Evolutionary conservation across 805 yeast genomes (phyloP).

Genomic region (Ogataea glucozyma): DNA sequence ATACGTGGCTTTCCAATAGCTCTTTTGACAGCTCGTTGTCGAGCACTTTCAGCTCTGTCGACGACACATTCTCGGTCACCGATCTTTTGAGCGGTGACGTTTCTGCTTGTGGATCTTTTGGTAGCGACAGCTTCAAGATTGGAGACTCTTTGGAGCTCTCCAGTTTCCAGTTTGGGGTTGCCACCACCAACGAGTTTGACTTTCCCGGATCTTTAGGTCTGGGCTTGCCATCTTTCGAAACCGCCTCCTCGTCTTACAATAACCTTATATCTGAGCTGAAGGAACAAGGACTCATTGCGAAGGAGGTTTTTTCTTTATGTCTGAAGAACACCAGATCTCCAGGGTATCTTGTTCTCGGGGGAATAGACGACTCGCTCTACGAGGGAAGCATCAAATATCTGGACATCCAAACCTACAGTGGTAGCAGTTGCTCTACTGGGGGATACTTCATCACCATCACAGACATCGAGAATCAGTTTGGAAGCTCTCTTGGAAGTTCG

Average conservation of each 20-base stretch:
- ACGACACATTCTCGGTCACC: slow-evolving; percentile 15
- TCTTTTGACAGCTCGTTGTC: slow-evolving; percentile 15
- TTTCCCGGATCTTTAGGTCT: slow-evolving; percentile 25
- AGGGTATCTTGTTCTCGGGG: slow-evolving; percentile 37
- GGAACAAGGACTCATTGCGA: slow-evolving; percentile 31
- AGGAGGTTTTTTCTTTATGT: slow-evolving; percentile 32
- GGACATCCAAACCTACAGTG: slow-evolving; percentile 12
- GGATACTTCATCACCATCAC: slow-evolving; percentile 23
- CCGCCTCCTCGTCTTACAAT: slow-evolving; percentile 14
- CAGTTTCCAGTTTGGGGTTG: slow-evolving; percentile 24
- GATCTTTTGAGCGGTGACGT: slow-evolving; percentile 16
- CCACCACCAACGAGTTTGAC: slow-evolving; percentile 18
- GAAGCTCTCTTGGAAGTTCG: slow-evolving; percentile 10
- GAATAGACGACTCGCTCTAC: slow-evolving; percentile 33
- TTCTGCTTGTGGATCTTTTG: slow-evolving; percentile 23
- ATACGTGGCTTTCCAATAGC: slow-evolving; percentile 31
- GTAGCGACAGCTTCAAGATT: slow-evolving; percentile 20
- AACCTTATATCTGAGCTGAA: slow-evolving; percentile 28
- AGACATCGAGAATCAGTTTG: slow-evolving; percentile 16
- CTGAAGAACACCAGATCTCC: slow-evolving; percentile 24
- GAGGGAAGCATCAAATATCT: slow-evolving; percentile 25
- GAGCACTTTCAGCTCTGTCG: slow-evolving; percentile 8
- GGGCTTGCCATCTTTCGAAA: slow-evolving; percentile 15
- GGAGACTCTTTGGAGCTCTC: slow-evolving; percentile 13
- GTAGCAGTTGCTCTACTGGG: slow-evolving; percentile 10